A percentile compares a stretch with the other conserved stretches of the same genome.
Evolutionary conservation across 2,329 filamentous ascomycete genomes (phyloP).

Genomic region (Domatiomyces catenatus): DNA sequence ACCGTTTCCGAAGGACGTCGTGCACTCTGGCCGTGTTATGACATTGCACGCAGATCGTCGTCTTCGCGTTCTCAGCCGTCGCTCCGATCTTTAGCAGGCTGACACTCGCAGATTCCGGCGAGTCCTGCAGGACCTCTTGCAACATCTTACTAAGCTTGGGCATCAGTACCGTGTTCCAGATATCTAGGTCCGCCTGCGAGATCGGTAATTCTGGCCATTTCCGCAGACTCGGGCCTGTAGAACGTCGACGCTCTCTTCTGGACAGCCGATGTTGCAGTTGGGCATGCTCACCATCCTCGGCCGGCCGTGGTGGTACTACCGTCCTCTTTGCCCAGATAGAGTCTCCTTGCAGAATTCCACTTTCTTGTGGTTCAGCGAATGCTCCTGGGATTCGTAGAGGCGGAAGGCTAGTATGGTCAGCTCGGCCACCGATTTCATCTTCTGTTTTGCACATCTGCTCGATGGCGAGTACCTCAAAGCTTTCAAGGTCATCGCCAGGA

Average conservation of each 20-base stretch:
- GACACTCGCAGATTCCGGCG: conserved; percentile 45
- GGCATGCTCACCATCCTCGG: conserved; percentile 2
- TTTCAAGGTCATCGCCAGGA: conserved; percentile 15
- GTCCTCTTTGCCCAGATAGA: conserved; percentile 2
- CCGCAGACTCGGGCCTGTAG: conserved; percentile 21
- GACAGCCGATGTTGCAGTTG: background rate
- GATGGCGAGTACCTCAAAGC: conserved; percentile 15
- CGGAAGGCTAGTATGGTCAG: background rate
- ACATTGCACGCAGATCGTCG: conserved; percentile 50
- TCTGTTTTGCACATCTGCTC: conserved; percentile 15
- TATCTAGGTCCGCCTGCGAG: conserved; percentile 38
- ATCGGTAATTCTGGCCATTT: conserved; percentile 37
- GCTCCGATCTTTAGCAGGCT: conserved; percentile 46
- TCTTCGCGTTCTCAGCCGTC: conserved; percentile 39
- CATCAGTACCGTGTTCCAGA: conserved; percentile 45
- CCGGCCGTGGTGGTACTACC: background rate
- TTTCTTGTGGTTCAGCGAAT: background rate
- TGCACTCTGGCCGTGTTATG: conserved; percentile 37
- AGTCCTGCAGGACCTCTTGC: conserved; percentile 43
- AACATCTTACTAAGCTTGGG: conserved; percentile 43
- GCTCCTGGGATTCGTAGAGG: background rate
- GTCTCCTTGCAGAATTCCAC: conserved; percentile 1
- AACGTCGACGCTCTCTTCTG: background rate
- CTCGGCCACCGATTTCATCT: background rate
- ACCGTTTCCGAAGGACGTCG: conserved; percentile 40